Base-by-base conservation (phyloP, 345 rosid genomes). In the Linum usitatissimum region DNA sequence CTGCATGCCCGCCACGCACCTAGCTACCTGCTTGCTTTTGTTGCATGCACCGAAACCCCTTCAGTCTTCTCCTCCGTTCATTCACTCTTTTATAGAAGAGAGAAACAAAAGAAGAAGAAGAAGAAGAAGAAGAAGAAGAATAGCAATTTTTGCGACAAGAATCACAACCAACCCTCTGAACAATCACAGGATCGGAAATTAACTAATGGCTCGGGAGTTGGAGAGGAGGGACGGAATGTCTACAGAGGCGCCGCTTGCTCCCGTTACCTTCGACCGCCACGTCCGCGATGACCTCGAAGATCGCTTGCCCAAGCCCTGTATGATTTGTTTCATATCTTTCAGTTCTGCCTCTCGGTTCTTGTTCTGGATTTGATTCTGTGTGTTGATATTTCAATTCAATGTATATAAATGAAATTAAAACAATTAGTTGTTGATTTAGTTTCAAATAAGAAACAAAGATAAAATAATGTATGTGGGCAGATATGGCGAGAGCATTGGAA, bases 301-400 rank as follows among this genome's bases (percentile, higher is more conserved):
- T 40, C 76, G 73, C 21, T 68, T 89, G 9, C 87, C 88, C 4
- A 89, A 92, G 64, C 91, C 96, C 40, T 89, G 95, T 84, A 77
- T 66, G 51, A 9, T 45, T 15, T 45, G 15, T 34, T 34, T 34
- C 38, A 34, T 7, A 34, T 34, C 38, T 34, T 34, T 34, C 38
- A 1, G 8, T 34, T 34, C 28, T 23, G 28, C 2, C 28, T 23
- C 28, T 23, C 28, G 28, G 28, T 23, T 23, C 28, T 23, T 23
- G 28, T 23, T 23, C 28, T 23, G 28, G 1, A 23, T 23, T 23
- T 23, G 28, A 23, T 23, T 23, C 1, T 23, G 28, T 23, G 28
- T 23, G 28, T 23, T 23, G 28, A 23, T n/a, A n/a, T 23, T 23
- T 23, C 28, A 23, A 23, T 23, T 23, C 28, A 23, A 23, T 23